phyloP scores from a whole-genome alignment of 176 grass and related monocot species.

The Hordeum marinum region DNA sequence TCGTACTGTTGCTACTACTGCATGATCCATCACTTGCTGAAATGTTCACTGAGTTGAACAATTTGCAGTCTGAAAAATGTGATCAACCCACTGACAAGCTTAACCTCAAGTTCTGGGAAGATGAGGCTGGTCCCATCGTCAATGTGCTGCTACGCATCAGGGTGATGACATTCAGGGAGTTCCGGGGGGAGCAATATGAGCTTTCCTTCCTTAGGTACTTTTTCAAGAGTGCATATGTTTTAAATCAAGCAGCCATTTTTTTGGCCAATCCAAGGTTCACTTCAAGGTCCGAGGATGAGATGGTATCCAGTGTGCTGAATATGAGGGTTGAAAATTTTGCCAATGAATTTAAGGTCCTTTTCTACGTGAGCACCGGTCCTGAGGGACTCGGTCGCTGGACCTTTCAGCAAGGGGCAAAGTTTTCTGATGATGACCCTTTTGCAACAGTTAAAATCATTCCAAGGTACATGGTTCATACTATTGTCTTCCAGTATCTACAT shows the following conservation, averaged over 20 bases:
- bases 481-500: not conserved
- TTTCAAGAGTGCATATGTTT: not conserved
- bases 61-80: slow-evolving; percentile 7
- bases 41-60: not conserved
- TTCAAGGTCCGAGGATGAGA: not conserved
- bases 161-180: not conserved
- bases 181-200: not conserved
- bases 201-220: slow-evolving; percentile 4
- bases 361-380: not conserved
- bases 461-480: not conserved
- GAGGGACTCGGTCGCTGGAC: not conserved
- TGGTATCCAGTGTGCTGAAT: not conserved
- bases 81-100: not conserved
- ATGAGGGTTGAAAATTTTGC: no score
- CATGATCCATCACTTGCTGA: not conserved
- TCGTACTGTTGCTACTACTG: not conserved
- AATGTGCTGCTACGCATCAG: not conserved
- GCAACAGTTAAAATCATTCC: not conserved
- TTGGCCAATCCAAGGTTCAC: not conserved
- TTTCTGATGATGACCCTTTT: not conserved
- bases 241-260: not conserved
- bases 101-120: not conserved
- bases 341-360: no score
- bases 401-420: not conserved
- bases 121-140: not conserved